Base-by-base conservation (phyloP, 2,329 filamentous ascomycete genomes). In the Stromatinia cepivora region DNA sequence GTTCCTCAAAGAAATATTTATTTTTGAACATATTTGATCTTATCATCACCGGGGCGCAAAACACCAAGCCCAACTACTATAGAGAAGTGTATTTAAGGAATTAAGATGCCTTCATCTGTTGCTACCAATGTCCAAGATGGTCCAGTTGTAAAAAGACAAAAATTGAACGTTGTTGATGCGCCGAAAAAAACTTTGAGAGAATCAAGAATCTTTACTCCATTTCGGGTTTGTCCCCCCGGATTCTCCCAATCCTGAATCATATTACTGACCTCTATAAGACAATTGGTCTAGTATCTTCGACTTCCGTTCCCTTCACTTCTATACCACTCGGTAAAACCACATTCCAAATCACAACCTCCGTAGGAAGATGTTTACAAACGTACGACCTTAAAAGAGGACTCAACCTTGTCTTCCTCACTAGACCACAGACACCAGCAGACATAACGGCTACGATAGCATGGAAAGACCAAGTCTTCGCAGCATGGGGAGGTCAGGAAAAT, bases 331-430 rank as follows among this genome's bases (percentile, higher is more conserved):
- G 95, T 70, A 97, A 97, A 81, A 94, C 92, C 0, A 97, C 93
- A 4, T 99, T 97, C 78, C 95, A 99, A 79, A 93, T 99, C 80
- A 98, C 95, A 46, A 99, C 95, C 42, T 98, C 93, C 0, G 92
- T 96, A 71, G 95, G 94, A 72, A 88, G 90, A 76, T 92, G 90
- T 70, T 86, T 99, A 59, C 95, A 99, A 81, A 99, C 95, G 0
- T 99, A 99, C 82, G 95, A 99, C 79, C 83, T 99, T 71, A 92
- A 91, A 79, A 88, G 90, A 76, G 94, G 94, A 59, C 86, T 99
- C 71, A 94, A 96, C 76, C 88, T 99, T 63, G 88, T 98, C 76
- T 99, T 99, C 80, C 87, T 99, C 71, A 97, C 92, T 28, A 87
- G 93, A 65, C 95, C 96, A 0, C 92, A 97, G 79, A 97, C 94